Base-by-base conservation (phyloP, 768 basidiomycete species). In the Mycena rebaudengoi region DNA sequence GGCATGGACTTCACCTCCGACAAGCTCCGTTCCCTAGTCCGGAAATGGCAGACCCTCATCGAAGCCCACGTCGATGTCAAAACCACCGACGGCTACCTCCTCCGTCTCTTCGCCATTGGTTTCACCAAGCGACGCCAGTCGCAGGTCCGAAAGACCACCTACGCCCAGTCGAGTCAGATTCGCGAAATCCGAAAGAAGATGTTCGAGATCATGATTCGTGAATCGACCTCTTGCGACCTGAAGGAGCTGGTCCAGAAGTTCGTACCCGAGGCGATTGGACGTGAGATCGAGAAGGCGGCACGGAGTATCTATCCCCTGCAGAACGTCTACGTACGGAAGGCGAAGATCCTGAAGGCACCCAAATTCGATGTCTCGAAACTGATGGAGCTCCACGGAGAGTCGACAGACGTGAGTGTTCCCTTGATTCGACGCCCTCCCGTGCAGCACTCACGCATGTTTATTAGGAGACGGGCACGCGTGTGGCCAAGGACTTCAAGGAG, bases 1-100 rank as follows among this genome's bases (percentile, higher is more conserved):
- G 98, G 98, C 78, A 99, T 99, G 97, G 95, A 97, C 84, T 98
- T 99, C 85, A 99, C 98, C 66, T 98, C 97, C 62, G 98, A 99
- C 90, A 99, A 99, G 83, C 91, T 99, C 69, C 96, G 98, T 60
- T 99, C 98, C 51, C 96, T 99, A 75, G 98, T 99, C 72, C 94
- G 97, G 79, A 99, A 99, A 83, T 99, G 98, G 98, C 98, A 99
- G 83, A 90, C 97, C 20, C 92, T 99, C 75, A 96, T 99, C 73
- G 98, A 99, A 83, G 98, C 98, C 37, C 94, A 96, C 78, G 93
- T 98, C 77, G 98, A 99, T 76, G 96, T 99, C 73, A 96, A 96
- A 85, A 99, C 98, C 62, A 97, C 96, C 69, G 98, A 99, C 79
- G 98, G 98, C 49, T 99, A 99, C 88, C 93, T 99, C 77, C 86